Evolutionary conservation across 768 basidiomycete genomes (phyloP), one percentile per base, ranked within the genome.

Genomic region (Termitomyces sp.): DNA sequence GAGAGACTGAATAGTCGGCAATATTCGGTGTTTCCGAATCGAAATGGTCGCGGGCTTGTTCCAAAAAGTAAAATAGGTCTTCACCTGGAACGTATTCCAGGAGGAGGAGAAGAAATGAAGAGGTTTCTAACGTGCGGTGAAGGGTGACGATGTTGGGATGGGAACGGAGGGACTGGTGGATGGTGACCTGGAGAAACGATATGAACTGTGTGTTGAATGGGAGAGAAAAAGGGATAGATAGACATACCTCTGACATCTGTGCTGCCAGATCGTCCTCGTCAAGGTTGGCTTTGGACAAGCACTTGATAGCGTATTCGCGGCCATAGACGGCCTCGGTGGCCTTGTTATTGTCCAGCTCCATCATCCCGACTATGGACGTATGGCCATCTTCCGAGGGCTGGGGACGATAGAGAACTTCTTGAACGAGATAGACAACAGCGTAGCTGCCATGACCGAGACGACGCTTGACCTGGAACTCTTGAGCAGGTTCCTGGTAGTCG

Each of bases 51-150:
- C 90, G 87, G 60, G 92, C 86, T 77, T 97, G 93, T 77, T 98
- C 95, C 49, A 99, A 82, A 81, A 98, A 99, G 75, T 95, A 99
- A 73, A 95, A 99, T 62, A 98, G 78, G 72, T 99, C 96, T 73
- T 97, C 92, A 50, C 96, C 96, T 16, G 95, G 95, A 60, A 97
- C 95, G 69, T 89, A 93, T 77, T 99, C 96, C 62, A 99, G 80
- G 45, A 99, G 79, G 62, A 99, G 86, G 62, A 98, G 86, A 7
- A 99, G 78, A 71, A 92, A 97, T 31, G 92, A 87, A 54, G 85
- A 80, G 3, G 95, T 98, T 73, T 99, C 94, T 65, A 96, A 82
- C 1, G 97, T 96, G 63, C 89, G 88, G 71, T 96, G 87, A 29
- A 98, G 84, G 27, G 95, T 94, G 63, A 96, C 97, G 62, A 99